A percentile compares a stretch with the other conserved stretches of the same genome.
These are phyloP conservation scores for Raddia distichophylla DNA, from an alignment of 176 grass and related monocot genomes.

Conservation along the genomic window DNA sequence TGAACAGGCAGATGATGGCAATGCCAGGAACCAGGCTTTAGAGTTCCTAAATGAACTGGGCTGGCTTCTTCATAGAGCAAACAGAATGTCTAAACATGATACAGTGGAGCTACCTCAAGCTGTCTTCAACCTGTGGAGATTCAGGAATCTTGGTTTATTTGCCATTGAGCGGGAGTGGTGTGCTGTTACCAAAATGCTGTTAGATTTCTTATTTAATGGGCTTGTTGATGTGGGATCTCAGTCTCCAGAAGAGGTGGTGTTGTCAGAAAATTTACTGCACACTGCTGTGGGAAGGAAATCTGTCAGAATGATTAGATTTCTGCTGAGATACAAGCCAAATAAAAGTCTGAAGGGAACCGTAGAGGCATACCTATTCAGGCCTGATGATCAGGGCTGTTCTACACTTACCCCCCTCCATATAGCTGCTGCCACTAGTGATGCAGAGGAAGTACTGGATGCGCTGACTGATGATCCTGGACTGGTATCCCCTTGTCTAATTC, in stretches of 20 bases:
- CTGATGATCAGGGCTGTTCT: slow-evolving; percentile 72
- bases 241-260: slow-evolving; percentile 72
- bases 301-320: slow-evolving; percentile 68
- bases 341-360: slow-evolving; percentile 42
- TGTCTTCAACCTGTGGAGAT: slow-evolving; percentile 62
- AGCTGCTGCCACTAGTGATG: slow-evolving; percentile 68
- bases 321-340: slow-evolving; percentile 63
- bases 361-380: slow-evolving; percentile 72
- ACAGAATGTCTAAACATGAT: slow-evolving; percentile 46
- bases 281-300: slow-evolving; percentile 70
- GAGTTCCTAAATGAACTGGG: slow-evolving; percentile 92
- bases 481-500: slow-evolving; percentile 56
- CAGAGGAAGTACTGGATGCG: slow-evolving; percentile 80
- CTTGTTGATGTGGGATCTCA: slow-evolving; percentile 62
- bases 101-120: slow-evolving; percentile 28
- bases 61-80: slow-evolving; percentile 85
- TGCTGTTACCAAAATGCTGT: slow-evolving; percentile 76
- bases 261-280: slow-evolving; percentile 77
- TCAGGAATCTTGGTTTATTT: slow-evolving; percentile 73
- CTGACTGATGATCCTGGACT: slow-evolving; percentile 83
- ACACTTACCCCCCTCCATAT: slow-evolving; percentile 87
- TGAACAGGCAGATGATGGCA: slow-evolving; percentile 41
- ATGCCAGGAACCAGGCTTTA: slow-evolving; percentile 73
- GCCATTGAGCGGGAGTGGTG: slow-evolving; percentile 84
- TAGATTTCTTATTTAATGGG: slow-evolving; percentile 85